Conservation (phyloP, 129 eudicot species). For the Solidago caesia region DNA sequence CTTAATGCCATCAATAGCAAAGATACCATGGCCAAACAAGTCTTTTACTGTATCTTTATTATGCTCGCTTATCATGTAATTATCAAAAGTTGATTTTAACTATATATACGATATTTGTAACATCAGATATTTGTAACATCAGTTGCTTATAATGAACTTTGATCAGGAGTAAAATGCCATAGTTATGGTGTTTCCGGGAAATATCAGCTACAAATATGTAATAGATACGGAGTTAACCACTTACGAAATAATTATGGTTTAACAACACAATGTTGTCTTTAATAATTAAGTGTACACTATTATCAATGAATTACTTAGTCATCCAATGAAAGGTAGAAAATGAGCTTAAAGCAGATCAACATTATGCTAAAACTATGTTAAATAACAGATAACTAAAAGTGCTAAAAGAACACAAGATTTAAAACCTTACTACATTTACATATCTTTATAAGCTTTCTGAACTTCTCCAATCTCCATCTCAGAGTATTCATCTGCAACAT, state of each 20-base stretch:
- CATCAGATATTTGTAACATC: too few relatives aligned
- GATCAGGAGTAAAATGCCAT: too few relatives aligned
- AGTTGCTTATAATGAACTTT: neutral
- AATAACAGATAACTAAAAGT: neutral
- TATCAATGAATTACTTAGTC: neutral
- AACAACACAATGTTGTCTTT: neutral
- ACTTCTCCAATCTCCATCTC: conserved; percentile 52
- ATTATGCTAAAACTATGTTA: neutral
- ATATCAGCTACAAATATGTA: neutral
- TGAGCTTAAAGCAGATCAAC: neutral
- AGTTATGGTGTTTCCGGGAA: too few relatives aligned
- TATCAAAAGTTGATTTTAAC: too few relatives aligned
- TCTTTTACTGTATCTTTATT: too few relatives aligned
- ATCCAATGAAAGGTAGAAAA: neutral
- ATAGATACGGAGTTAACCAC: neutral
- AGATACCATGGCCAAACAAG: too few relatives aligned
- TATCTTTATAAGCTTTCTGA: conserved; percentile 33
- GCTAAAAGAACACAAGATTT: conserved; percentile 16
- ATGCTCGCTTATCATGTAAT: too few relatives aligned
- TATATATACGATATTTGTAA: too few relatives aligned
- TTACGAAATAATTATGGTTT: neutral
- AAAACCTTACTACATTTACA: conserved; percentile 12
- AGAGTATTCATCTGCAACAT: conserved; percentile 34
- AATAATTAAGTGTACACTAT: neutral
- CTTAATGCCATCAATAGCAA: too few relatives aligned